A percentile compares a stretch with the other conserved stretches of the same genome.
These are phyloP conservation scores for Vigna nakashimae DNA, from an alignment of 306 rosid genomes.

Conservation along the genomic window DNA sequence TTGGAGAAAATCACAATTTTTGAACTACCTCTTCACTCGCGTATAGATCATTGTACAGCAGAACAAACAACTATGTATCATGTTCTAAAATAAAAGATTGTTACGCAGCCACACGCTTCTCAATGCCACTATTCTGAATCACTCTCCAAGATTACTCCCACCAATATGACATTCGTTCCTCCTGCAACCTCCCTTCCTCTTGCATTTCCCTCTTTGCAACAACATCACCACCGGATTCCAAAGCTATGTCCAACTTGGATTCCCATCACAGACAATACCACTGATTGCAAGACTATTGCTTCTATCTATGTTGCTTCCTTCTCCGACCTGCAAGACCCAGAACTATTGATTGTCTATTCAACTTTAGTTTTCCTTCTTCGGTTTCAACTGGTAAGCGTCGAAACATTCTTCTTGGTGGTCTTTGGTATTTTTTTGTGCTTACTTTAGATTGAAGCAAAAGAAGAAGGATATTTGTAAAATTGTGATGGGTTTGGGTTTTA, in stretches of 20 bases:
- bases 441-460: conserved; percentile 36
- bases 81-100: background rate
- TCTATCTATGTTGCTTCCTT: conserved; percentile 67
- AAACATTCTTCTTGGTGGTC: conserved; percentile 19
- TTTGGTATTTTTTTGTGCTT: conserved; percentile 36
- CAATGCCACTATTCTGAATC: background rate
- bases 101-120: background rate
- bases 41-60: no score
- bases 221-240: conserved; percentile 54
- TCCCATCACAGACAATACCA: conserved; percentile 50
- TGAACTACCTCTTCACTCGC: no score
- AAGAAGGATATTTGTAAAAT: conserved; percentile 9
- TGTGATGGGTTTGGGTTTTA: conserved; percentile 42
- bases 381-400: conserved; percentile 33
- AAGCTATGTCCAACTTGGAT: conserved; percentile 46
- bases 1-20: no score
- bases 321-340: conserved; percentile 47
- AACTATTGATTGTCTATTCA: conserved; percentile 62
- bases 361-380: conserved; percentile 11
- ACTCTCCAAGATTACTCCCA: background rate
- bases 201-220: conserved; percentile 59
- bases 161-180: conserved; percentile 16
- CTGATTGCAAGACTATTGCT: conserved; percentile 55
- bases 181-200: conserved; percentile 24
- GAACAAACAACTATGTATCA: background rate